These are phyloP conservation scores for Botrytis deweyae DNA, from an alignment of 2,329 filamentous ascomycete species.

Conservation along the genomic window DNA sequence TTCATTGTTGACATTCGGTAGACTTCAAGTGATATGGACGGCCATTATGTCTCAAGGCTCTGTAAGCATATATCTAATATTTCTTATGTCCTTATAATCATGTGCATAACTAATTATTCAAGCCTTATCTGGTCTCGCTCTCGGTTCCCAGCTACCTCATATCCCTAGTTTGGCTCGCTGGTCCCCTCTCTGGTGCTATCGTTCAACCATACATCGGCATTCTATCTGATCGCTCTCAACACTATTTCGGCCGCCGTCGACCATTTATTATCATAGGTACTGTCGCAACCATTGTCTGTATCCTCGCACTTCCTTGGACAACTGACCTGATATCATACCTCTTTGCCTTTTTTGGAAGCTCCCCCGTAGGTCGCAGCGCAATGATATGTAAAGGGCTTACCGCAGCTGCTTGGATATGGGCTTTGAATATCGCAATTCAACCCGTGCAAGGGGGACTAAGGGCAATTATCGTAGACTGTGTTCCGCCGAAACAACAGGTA, in stretches of 20 bases:
- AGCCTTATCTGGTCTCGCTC: constrained; percentile 43
- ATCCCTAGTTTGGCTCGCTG: constrained; percentile 55
- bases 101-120: constrained; percentile 1
- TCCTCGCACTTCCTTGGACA: constrained; percentile 51
- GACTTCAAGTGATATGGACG: constrained; percentile 24
- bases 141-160: constrained; percentile 52
- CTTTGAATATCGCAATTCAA: constrained; percentile 39
- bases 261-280: constrained; percentile 54
- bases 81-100: neutral
- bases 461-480: constrained; percentile 40
- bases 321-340: constrained; percentile 41
- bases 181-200: constrained; percentile 52
- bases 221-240: constrained; percentile 50
- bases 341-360: neutral
- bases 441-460: constrained; percentile 40
- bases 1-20: constrained; percentile 7
- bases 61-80: constrained; percentile 6
- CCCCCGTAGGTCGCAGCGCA: neutral
- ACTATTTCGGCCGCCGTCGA: constrained; percentile 46
- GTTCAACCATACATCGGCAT: constrained; percentile 55
- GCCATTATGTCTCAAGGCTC: constrained; percentile 24
- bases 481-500: constrained; percentile 37
- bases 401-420: constrained; percentile 33
- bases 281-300: constrained; percentile 48
- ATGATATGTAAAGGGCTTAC: constrained; percentile 12